Evolutionary conservation across 352 stramenopile genomes (phyloP), one percentile per base, ranked within the genome.

Genomic region (Phytophthora hibernalis): DNA sequence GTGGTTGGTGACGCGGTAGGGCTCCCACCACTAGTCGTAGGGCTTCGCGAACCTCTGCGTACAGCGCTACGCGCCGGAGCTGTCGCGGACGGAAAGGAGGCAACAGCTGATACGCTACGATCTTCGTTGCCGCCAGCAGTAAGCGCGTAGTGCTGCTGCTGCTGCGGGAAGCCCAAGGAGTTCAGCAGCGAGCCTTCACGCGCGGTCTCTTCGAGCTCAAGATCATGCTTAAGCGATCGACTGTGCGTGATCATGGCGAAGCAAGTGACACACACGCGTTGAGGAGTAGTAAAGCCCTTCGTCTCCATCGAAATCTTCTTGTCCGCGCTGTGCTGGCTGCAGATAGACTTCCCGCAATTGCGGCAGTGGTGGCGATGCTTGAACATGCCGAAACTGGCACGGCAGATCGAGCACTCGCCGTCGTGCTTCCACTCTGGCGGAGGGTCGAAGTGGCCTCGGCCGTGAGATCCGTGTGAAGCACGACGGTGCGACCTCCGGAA

Each of bases 351-450:
- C 24, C 86, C 86, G 52, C 86, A 95, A 68, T 93, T 93, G 22
- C 86, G 84, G 68, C 86, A 95, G 71, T 95, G 86, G 62, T 95
- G 86, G 3, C 86, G 86, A 54, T 92, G 87, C 63, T 93, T 95
- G 58, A 95, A 93, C 77, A 95, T 90, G 40, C 80, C 80, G 52
- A 95, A 95, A 37, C 68, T 88, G 22, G 70, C 82, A 31, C 75
- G 76, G 68, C 87, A 95, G 35, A 93, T 87, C 18, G 82, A 86
- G 77, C 87, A 95, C 65, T 90, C 82, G 28, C 84, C 83, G 56
- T 92, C 80, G 55, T 83, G 84, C 26, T 87, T 84, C 87, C 87
- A 95, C 54, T 89, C 82, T 7, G 83, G 83, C 18, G 85, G 77
- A 20, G 76, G 80, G 50, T 90, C 80, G 54, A 87, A 81, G 11